Evolutionary conservation across 805 yeast species (phyloP).

Genomic region (Jamesozyma lodderae): DNA sequence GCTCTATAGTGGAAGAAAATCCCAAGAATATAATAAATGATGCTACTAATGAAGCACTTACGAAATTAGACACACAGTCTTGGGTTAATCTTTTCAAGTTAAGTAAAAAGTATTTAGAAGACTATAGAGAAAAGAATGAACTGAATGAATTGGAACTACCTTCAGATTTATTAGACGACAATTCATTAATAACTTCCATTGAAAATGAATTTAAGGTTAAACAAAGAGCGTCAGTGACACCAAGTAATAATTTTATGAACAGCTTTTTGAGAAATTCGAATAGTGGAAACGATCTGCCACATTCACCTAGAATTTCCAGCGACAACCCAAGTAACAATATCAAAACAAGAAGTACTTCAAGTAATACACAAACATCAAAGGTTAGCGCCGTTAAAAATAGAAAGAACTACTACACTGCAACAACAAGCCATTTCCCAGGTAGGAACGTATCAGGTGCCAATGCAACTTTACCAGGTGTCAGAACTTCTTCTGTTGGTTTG

Average conservation of each 20-base stretch:
- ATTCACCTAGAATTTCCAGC: neutral
- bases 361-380: neutral
- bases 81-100: conserved; percentile 16
- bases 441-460: neutral
- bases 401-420: conserved; percentile 2
- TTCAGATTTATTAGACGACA: neutral
- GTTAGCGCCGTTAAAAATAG: neutral
- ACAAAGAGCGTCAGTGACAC: neutral
- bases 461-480: conserved; percentile 5
- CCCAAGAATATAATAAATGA: neutral
- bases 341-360: neutral
- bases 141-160: conserved; percentile 1
- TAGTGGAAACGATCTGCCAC: neutral
- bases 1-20: neutral
- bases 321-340: neutral
- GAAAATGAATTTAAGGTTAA: neutral
- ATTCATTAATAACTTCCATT: neutral
- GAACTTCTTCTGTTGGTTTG: neutral
- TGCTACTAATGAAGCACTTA: conserved; percentile 2
- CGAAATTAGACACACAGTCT: conserved; percentile 11
- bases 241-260: neutral
- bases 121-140: conserved; percentile 14
- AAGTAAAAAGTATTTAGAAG: conserved; percentile 11
- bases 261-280: neutral
- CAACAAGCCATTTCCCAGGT: neutral